Evolutionary conservation across 805 yeast species (phyloP).

Genomic region (Tetrapisispora nanseiensis): DNA sequence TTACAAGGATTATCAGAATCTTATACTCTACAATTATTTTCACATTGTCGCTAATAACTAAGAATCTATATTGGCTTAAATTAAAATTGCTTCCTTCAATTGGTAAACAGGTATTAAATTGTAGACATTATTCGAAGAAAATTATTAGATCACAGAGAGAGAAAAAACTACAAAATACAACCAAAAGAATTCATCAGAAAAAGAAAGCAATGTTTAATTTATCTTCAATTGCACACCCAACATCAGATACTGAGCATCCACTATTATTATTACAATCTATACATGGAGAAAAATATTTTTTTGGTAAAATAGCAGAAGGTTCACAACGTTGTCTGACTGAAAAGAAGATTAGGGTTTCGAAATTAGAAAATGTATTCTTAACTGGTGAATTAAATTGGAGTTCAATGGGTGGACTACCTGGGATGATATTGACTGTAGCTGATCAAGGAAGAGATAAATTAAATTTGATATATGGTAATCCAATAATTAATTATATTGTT

Average conservation of each 20-base stretch:
- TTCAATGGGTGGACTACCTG: conserved; percentile 87
- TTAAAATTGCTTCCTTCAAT: not conserved
- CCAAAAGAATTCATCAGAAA: not conserved
- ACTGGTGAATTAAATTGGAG: conserved; percentile 75
- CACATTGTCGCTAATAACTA: not conserved
- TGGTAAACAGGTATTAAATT: not conserved
- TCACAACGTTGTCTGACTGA: conserved; percentile 67
- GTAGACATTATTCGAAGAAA: not conserved
- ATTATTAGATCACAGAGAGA: not conserved
- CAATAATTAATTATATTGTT: conserved; percentile 44
- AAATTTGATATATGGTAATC: conserved; percentile 44
- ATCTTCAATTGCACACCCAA: conserved; percentile 48
- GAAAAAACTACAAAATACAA: not conserved
- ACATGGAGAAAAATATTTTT: conserved; percentile 40
- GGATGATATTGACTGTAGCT: conserved; percentile 68
- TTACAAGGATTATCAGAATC: not conserved
- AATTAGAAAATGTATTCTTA: conserved; percentile 55
- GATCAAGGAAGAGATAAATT: conserved; percentile 61
- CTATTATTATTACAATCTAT: conserved; percentile 37
- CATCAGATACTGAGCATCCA: conserved; percentile 52
- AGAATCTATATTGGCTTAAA: not conserved
- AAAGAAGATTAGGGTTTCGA: conserved; percentile 45
- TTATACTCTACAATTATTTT: not conserved
- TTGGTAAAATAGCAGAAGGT: conserved; percentile 84
- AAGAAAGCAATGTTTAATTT: conserved; percentile 36